Evolutionary conservation across 2,329 filamentous ascomycete species (phyloP).

Genomic region (Davidsoniella eucalypti): DNA sequence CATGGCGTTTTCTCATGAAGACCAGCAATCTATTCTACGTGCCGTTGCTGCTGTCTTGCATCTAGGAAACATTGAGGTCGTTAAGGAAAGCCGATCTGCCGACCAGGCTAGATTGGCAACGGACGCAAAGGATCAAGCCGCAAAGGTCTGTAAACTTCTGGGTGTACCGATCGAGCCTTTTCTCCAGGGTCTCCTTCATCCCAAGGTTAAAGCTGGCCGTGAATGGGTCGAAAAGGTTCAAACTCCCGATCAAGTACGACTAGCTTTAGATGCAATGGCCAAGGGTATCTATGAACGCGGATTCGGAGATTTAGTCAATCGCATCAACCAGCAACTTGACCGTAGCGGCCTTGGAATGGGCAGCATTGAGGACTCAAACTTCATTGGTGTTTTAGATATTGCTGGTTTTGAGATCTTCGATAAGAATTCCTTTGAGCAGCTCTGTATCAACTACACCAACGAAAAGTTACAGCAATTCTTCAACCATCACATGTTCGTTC

Average conservation of each 20-base stretch:
- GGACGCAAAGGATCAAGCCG: constrained; percentile 58
- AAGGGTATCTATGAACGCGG: constrained; percentile 97
- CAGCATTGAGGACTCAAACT: constrained; percentile 65
- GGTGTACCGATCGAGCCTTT: constrained; percentile 77
- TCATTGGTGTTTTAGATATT: constrained; percentile 97
- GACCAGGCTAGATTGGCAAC: constrained; percentile 75
- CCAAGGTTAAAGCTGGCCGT: constrained; percentile 82
- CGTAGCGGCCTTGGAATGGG: constrained; percentile 62
- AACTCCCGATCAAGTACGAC: constrained; percentile 86
- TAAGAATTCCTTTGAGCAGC: constrained; percentile 93
- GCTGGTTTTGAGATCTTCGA: constrained; percentile 99
- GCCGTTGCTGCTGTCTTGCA: constrained; percentile 87
- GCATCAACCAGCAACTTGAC: constrained; percentile 85
- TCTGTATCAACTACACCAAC: constrained; percentile 99
- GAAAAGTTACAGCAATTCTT: constrained; percentile 99
- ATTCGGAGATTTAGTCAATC: constrained; percentile 79
- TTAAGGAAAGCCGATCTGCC: constrained; percentile 76
- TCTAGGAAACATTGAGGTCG: constrained; percentile 76
- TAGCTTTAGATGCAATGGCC: constrained; percentile 75
- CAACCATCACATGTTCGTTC: constrained; percentile 99
- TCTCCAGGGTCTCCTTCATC: constrained; percentile 74
- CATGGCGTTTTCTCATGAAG: constrained; percentile 80
- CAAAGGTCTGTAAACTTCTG: constrained; percentile 66
- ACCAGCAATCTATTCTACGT: constrained; percentile 67
- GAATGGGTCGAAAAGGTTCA: constrained; percentile 99